These are phyloP conservation scores for Cytospora paraplurivora DNA, from an alignment of 2,329 filamentous ascomycete species.

Conservation along the genomic window DNA sequence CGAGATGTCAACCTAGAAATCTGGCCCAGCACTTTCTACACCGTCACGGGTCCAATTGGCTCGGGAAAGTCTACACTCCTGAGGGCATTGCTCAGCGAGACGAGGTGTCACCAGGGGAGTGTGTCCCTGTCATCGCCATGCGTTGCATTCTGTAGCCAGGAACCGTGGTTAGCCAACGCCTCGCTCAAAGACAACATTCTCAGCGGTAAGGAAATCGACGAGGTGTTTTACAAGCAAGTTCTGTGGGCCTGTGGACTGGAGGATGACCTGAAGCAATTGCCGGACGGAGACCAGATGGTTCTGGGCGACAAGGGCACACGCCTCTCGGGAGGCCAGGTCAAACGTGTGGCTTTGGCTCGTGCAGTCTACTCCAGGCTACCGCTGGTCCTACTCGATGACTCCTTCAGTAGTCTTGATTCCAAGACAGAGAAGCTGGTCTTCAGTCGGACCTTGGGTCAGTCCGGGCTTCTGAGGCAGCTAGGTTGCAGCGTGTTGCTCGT, in stretches of 20 bases:
- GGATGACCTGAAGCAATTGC: constrained; percentile 34
- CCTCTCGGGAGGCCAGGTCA: constrained; percentile 38
- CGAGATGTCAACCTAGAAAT: too few species aligned
- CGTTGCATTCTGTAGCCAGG: constrained; percentile 39
- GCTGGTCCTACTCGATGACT: constrained; percentile 50
- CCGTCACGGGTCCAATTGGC: too few species aligned
- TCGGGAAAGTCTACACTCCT: too few species aligned
- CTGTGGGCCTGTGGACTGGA: constrained; percentile 35
- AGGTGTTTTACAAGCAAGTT: constrained; percentile 27
- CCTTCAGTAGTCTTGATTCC: constrained; percentile 48
- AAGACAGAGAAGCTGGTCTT: constrained; percentile 48
- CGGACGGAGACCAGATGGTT: constrained; percentile 32
- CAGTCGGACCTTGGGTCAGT: constrained; percentile 42
- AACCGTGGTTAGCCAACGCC: constrained; percentile 46
- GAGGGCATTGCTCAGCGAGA: too few species aligned
- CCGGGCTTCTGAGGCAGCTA: too few species aligned
- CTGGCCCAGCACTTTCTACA: too few species aligned
- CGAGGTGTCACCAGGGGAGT: too few species aligned
- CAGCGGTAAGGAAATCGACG: constrained; percentile 36
- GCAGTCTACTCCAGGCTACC: constrained; percentile 46
- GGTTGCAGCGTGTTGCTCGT: too few species aligned
- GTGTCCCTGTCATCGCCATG: not conserved
- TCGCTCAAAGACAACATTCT: constrained; percentile 45
- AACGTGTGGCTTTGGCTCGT: constrained; percentile 44
- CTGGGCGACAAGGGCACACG: constrained; percentile 36